Percentiles rank a stretch among this genome's conserved stretches.
Evolutionary conservation across 768 basidiomycete species (phyloP).

Genomic region (Pholiota microspora): DNA sequence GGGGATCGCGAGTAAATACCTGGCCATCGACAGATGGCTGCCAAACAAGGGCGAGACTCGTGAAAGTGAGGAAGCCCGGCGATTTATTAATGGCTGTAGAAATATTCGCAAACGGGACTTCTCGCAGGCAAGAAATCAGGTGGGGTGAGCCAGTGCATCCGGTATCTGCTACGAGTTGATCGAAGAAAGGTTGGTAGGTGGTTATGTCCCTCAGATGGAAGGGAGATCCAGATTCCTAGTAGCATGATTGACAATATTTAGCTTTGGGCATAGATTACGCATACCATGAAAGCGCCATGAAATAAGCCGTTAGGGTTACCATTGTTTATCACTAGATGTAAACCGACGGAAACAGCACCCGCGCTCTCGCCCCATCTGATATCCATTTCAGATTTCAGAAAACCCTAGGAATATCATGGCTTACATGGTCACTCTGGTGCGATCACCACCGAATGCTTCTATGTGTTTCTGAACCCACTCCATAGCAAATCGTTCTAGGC

Average conservation of each 20-base stretch:
- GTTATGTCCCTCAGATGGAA: conserved; percentile 41
- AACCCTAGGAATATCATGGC: conserved; percentile 10
- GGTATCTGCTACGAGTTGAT: conserved; percentile 34
- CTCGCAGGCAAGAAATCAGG: conserved; percentile 39
- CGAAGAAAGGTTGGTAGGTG: conserved; percentile 44
- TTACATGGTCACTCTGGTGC: conserved; percentile 56
- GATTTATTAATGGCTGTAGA: conserved; percentile 37
- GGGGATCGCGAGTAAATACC: conserved; percentile 45
- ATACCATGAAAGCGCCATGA: conserved; percentile 45
- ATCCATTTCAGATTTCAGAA: background rate
- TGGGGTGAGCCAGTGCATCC: conserved; percentile 31
- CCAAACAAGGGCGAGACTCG: conserved; percentile 49
- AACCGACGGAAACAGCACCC: conserved; percentile 51
- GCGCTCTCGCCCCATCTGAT: conserved; percentile 40
- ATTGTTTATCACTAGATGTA: conserved; percentile 48
- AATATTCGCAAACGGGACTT: conserved; percentile 32
- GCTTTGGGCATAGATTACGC: too few relatives aligned
- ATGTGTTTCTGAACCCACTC: conserved; percentile 71
- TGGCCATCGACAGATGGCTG: conserved; percentile 47
- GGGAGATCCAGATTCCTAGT: conserved; percentile 39
- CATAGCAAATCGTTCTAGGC: conserved; percentile 51
- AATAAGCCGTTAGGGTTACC: conserved; percentile 46
- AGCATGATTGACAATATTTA: too few relatives aligned
- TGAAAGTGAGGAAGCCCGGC: conserved; percentile 30
- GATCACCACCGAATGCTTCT: conserved; percentile 62